A percentile compares a stretch with the other conserved stretches of the same genome.
Conservation (phyloP, 352 stramenopile genomes). For the Globisporangium splendens region DNA sequence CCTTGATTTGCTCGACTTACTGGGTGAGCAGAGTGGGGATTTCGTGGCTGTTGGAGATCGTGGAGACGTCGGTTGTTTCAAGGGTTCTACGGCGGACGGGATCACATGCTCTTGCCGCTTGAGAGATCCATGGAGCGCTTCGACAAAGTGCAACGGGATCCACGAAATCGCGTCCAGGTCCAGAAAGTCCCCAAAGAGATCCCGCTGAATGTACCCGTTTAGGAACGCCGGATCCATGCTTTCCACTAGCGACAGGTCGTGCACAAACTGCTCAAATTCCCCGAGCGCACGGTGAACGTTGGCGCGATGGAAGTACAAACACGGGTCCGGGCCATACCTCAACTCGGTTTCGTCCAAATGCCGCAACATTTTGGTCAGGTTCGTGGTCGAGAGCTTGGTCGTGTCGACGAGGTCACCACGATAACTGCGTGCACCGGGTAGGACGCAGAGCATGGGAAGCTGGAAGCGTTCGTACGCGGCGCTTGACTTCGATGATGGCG, state of each 20-base stretch:
- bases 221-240: slow-evolving; percentile 46
- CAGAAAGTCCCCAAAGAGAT: slow-evolving; percentile 45
- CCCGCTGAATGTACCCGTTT: slow-evolving; percentile 27
- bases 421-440: slow-evolving; percentile 34
- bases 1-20: background rate
- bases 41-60: background rate
- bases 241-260: slow-evolving; percentile 48
- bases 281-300: slow-evolving; percentile 47
- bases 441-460: slow-evolving; percentile 40
- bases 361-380: slow-evolving; percentile 36
- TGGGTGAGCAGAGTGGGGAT: background rate
- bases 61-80: background rate
- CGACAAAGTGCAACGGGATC: slow-evolving; percentile 40
- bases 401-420: slow-evolving; percentile 43
- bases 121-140: slow-evolving; percentile 31
- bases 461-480: slow-evolving; percentile 16
- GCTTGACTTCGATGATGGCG: slow-evolving; percentile 4
- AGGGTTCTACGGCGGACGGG: slow-evolving; percentile 7
- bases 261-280: slow-evolving; percentile 35
- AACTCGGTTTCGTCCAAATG: slow-evolving; percentile 55
- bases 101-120: slow-evolving; percentile 36
- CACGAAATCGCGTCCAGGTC: slow-evolving; percentile 59
- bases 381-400: slow-evolving; percentile 37
- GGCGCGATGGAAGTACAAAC: slow-evolving; percentile 57
- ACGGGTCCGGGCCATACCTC: slow-evolving; percentile 51